Evolutionary conservation across 1,139 yeast genomes (phyloP).

Genomic region (Yamadazyma epiphylla): DNA sequence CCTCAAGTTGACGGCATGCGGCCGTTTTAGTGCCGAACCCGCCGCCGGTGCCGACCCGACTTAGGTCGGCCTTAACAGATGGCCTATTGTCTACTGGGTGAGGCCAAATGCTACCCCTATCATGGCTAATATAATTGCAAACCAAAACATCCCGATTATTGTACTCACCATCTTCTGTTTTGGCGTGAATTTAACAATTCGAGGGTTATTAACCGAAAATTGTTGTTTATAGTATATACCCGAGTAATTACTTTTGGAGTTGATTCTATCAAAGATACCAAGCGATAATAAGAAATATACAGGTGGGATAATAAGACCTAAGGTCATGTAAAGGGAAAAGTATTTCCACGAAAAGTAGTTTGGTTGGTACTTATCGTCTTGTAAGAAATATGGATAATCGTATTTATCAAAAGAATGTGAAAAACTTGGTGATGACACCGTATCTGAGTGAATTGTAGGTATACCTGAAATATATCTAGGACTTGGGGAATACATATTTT

Average conservation of each 20-base stretch:
- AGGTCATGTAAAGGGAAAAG: slow-evolving; percentile 19
- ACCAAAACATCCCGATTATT: slow-evolving; percentile 32
- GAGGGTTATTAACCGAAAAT: slow-evolving; percentile 10
- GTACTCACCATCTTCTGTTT: slow-evolving; percentile 32
- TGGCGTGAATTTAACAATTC: slow-evolving; percentile 19
- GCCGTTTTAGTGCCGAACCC: no score
- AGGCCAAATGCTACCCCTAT: slow-evolving; percentile 39
- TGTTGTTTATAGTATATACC: slow-evolving; percentile 20
- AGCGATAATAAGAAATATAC: slow-evolving; percentile 26
- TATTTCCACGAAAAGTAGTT: slow-evolving; percentile 16
- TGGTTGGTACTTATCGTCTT: slow-evolving; percentile 1
- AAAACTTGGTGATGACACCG: slow-evolving; percentile 7
- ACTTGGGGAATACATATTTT: slow-evolving; percentile 7
- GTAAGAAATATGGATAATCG: slow-evolving; percentile 2
- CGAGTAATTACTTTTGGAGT: slow-evolving; percentile 11
- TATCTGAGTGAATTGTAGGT: slow-evolving; percentile 1
- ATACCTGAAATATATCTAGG: slow-evolving; percentile 1
- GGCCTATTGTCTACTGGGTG: no score
- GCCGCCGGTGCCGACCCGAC: no score
- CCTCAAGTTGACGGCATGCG: no score
- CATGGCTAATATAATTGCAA: slow-evolving; percentile 32
- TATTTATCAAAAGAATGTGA: slow-evolving; percentile 3
- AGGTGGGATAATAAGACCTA: slow-evolving; percentile 35
- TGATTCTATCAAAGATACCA: slow-evolving; percentile 30
- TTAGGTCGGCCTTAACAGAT: no score